phyloP scores from a whole-genome alignment of 1,284 basidiomycete species.

The Hemileia vastatrix region DNA sequence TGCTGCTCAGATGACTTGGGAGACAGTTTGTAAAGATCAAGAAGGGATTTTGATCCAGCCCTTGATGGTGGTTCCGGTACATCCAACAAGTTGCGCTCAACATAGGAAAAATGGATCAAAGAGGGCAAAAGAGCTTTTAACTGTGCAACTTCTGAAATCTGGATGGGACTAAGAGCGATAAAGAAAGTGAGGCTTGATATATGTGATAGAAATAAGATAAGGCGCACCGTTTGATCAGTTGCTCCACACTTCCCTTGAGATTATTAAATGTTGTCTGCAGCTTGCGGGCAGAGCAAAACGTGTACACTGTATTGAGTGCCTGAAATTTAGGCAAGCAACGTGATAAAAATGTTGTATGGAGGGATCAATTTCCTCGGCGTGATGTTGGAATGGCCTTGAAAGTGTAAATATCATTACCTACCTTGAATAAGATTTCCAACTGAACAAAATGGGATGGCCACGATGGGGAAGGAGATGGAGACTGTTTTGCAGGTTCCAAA shows the following conservation, averaged over 20 bases:
- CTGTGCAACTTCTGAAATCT: conserved; percentile 66
- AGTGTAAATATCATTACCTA: too few relatives aligned
- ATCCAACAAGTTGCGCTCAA: conserved; percentile 56
- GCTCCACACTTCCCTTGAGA: conserved; percentile 66
- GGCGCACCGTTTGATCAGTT: conserved; percentile 59
- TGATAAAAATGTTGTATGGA: not conserved
- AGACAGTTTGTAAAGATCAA: conserved; percentile 52
- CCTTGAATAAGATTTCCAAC: too few relatives aligned
- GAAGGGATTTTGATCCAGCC: conserved; percentile 59
- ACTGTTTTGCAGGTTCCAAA: too few relatives aligned
- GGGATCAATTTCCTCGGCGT: too few relatives aligned
- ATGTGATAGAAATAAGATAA: not conserved
- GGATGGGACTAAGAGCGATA: conserved; percentile 56
- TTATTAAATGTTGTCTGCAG: conserved; percentile 69
- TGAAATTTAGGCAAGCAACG: conserved; percentile 36
- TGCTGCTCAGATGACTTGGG: conserved; percentile 30
- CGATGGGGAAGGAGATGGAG: too few relatives aligned
- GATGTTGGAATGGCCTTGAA: too few relatives aligned
- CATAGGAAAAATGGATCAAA: conserved; percentile 70
- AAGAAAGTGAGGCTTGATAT: conserved; percentile 21
- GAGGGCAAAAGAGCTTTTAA: conserved; percentile 80
- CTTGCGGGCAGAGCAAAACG: conserved; percentile 73
- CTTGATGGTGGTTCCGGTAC: conserved; percentile 41
- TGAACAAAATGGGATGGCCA: too few relatives aligned
- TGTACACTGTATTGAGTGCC: conserved; percentile 81